Conservation (phyloP, 2,329 filamentous ascomycete species). For the Trichophyton benhamiae region DNA sequence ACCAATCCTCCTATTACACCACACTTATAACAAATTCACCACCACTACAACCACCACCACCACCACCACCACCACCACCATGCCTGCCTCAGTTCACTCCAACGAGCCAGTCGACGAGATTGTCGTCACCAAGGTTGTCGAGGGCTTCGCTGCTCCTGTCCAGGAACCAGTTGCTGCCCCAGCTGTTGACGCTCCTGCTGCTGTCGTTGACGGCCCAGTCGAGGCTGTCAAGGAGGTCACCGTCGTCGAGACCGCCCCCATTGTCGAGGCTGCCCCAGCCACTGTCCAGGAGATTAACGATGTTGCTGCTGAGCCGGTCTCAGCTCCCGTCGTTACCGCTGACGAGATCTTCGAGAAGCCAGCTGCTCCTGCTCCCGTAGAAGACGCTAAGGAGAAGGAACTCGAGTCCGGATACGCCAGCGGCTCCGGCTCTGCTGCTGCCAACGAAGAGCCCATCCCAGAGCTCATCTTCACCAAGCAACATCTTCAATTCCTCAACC, state of each 20-base stretch:
- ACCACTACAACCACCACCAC: too few relatives aligned
- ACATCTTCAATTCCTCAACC: slow-evolving; percentile 83
- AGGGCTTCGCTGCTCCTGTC: neutral
- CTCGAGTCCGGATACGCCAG: slow-evolving; percentile 76
- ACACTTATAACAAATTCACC: slow-evolving; percentile 2
- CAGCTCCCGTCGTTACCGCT: neutral
- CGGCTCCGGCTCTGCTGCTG: slow-evolving; percentile 46
- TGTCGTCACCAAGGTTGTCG: slow-evolving; percentile 1
- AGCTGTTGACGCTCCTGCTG: neutral
- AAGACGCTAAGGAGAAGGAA: slow-evolving; percentile 24
- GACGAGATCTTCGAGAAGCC: slow-evolving; percentile 3
- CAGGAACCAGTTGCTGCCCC: neutral
- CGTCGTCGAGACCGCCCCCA: neutral
- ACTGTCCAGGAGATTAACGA: neutral
- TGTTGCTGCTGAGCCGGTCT: slow-evolving; percentile 1
- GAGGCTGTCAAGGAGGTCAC: neutral
- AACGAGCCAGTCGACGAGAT: slow-evolving; percentile 25
- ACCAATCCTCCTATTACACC: neutral
- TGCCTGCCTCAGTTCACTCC: slow-evolving; percentile 28
- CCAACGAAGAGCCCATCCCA: slow-evolving; percentile 52
- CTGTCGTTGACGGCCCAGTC: neutral
- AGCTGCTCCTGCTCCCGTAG: neutral
- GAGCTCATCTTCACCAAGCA: slow-evolving; percentile 74
- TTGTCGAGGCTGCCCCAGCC: neutral
- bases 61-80: slow-evolving; percentile 9